phyloP scores from a whole-genome alignment of 2,329 filamentous ascomycete genomes.

The Apiospora rasikravindrae region DNA sequence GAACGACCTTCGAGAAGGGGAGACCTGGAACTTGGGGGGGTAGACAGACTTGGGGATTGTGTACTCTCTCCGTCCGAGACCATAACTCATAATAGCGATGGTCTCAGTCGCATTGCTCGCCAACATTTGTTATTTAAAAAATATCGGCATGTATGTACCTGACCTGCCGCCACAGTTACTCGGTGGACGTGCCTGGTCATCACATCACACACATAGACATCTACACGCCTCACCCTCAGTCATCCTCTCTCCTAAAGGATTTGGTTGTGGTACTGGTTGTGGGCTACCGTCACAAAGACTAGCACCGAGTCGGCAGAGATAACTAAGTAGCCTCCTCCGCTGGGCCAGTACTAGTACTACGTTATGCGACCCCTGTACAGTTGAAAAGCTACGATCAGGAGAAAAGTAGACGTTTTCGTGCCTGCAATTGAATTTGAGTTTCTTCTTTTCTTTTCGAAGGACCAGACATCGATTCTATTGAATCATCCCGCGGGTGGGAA shows the following conservation, averaged over 20 bases:
- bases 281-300: constrained; percentile 5
- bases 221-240: neutral
- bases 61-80: constrained; percentile 2
- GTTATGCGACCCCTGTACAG: constrained; percentile 3
- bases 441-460: constrained; percentile 8
- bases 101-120: constrained; percentile 10
- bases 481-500: neutral
- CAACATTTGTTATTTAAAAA: constrained; percentile 6
- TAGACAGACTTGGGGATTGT: neutral
- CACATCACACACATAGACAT: neutral
- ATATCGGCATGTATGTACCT: neutral
- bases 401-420: constrained; percentile 1
- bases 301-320: neutral
- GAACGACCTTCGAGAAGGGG: neutral
- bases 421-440: constrained; percentile 5
- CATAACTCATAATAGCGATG: neutral
- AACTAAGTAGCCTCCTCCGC: neutral
- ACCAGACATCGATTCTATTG: constrained; percentile 2
- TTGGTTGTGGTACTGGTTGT: neutral
- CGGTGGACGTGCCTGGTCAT: neutral
- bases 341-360: neutral
- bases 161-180: neutral
- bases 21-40: neutral
- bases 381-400: constrained; percentile 2
- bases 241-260: neutral